A percentile compares a stretch with the other conserved stretches of the same genome.
phyloP scores from a whole-genome alignment of 768 basidiomycete species.

The Hysterangium stoloniferum region DNA sequence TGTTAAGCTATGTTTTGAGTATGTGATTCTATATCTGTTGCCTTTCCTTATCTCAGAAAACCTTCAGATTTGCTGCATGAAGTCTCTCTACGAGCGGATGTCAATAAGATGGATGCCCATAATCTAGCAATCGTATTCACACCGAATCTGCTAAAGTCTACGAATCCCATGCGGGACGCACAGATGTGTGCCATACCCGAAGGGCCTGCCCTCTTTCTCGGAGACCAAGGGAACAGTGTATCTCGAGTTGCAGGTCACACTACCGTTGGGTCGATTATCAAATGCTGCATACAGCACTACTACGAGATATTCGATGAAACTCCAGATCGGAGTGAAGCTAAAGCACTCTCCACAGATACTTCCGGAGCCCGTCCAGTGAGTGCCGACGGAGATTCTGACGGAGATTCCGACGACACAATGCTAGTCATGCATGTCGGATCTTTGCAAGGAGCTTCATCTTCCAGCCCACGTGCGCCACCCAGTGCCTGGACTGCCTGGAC shows the following conservation, averaged over 20 bases:
- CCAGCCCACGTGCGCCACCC: conserved; percentile 3
- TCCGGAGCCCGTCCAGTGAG: conserved; percentile 21
- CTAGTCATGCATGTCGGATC: conserved; percentile 55
- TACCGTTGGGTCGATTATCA: conserved; percentile 65
- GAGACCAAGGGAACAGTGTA: conserved; percentile 14
- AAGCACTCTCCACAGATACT: conserved; percentile 22
- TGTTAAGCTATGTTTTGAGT: conserved; percentile 66
- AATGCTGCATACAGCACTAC: conserved; percentile 73
- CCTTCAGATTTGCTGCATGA: conserved; percentile 69
- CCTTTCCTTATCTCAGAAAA: conserved; percentile 7
- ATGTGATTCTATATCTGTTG: conserved; percentile 22
- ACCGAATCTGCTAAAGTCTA: conserved; percentile 70
- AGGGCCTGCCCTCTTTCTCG: conserved; percentile 32
- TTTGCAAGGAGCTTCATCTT: neutral
- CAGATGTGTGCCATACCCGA: conserved; percentile 61
- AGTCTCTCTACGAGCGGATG: conserved; percentile 55
- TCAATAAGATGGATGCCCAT: conserved; percentile 75
- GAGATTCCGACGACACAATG: conserved; percentile 70
- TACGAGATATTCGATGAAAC: conserved; percentile 83
- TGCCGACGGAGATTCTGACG: conserved; percentile 27
- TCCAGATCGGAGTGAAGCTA: conserved; percentile 59
- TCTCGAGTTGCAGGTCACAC: conserved; percentile 5
- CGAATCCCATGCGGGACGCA: conserved; percentile 63
- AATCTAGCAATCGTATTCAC: conserved; percentile 75
- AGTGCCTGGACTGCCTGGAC: conserved; percentile 4